Base-by-base conservation (phyloP, 768 basidiomycete species). In the Mycena belliarum region DNA sequence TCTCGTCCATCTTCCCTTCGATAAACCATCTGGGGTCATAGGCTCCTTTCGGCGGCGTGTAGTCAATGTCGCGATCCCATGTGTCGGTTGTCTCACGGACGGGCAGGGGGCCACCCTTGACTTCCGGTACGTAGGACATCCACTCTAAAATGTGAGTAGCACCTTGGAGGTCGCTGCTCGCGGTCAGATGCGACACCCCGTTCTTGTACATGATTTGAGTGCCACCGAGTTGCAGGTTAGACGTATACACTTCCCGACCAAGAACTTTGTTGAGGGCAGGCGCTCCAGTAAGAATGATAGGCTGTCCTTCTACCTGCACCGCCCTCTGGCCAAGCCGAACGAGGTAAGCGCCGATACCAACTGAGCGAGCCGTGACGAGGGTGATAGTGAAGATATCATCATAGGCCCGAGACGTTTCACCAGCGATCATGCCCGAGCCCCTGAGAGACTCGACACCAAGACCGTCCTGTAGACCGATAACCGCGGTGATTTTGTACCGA, bases 131-230 rank as follows among this genome's bases (percentile, higher is more conserved):
- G 71, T 94, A 99, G 10, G 95, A 91, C 57, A 99, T 71, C 94
- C 97, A 99, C 64, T 94, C 85, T 43, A 98, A 77, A 64, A 98
- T 98, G 57, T 95, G 90, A 24, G 88, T 87, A 16, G 95, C 94
- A 57, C 97, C 97, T 72, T 98, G 93, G 32, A 99, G 78, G 70
- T 99, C 97, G 70, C 94, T 98, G 66, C 85, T 85, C 32, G 97
- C 95, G 4, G 93, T 95, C 57, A 98, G 78, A 71, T 99, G 97
- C 6, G 96, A 97, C 53, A 98, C 92, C 75, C 97, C 97, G 69
- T 99, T 99, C 85, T 98, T 98, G 85, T 94, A 91, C 97, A 99
- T 98, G 79, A 99, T 98, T 69, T 99, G 97, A n/a, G 97, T 98
- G 52, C 97, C 97, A 62, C 97, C 97, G 58, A 99, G 91, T 73